Conservation (phyloP, 345 rosid species). For the Barbarea vulgaris region DNA sequence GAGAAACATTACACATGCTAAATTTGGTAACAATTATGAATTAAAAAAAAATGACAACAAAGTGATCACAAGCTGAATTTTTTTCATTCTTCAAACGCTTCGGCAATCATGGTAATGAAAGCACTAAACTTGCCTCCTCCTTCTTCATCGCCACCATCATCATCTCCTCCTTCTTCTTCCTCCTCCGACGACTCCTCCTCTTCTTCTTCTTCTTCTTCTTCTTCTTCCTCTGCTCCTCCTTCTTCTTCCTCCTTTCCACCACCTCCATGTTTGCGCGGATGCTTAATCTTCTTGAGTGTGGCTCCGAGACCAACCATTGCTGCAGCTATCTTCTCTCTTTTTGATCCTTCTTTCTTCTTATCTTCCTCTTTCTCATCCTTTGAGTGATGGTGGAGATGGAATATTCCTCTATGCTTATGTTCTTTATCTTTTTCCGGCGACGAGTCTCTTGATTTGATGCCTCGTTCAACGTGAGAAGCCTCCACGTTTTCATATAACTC, state of each 20-base stretch:
- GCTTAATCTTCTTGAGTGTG: background rate
- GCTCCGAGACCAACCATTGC: conserved; percentile 11
- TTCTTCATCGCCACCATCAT: conserved; percentile 31
- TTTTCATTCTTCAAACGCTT: conserved; percentile 27
- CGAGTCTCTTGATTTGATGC: background rate
- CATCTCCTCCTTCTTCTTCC: conserved; percentile 24
- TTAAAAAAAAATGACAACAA: background rate
- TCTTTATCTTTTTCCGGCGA: conserved; percentile 23
- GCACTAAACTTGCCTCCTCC: conserved; percentile 39
- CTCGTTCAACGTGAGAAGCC: conserved; percentile 20
- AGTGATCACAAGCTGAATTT: background rate
- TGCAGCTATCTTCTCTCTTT: conserved; percentile 37
- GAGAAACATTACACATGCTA: background rate
- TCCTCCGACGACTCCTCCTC: background rate
- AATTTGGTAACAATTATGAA: background rate
- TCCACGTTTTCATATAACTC: conserved; percentile 13
- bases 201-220: conserved; percentile 21
- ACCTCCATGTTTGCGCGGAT: background rate
- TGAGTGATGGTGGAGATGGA: conserved; percentile 35
- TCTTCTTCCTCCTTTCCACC: background rate
- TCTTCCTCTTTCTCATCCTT: conserved; percentile 39
- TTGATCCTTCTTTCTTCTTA: conserved; percentile 39
- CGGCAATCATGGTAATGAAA: conserved; percentile 37
- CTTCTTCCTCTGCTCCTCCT: background rate
- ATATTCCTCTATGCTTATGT: conserved; percentile 32